phyloP scores from a whole-genome alignment of 352 stramenopile genomes.

The Globisporangium okanoganense region DNA sequence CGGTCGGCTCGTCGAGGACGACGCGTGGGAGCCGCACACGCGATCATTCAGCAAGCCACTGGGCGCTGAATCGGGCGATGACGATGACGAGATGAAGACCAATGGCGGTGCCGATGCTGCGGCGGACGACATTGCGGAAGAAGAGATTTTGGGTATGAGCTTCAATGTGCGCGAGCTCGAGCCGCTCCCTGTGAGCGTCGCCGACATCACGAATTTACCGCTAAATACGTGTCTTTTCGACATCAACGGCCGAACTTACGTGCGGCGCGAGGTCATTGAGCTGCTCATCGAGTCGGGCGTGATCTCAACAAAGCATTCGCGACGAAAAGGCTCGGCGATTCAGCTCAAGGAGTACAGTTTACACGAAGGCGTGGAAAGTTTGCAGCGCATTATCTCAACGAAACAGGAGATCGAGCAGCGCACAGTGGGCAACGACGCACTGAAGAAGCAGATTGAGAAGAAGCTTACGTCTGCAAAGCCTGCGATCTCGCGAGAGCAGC shows the following conservation, averaged over 20 bases:
- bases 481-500: conserved; percentile 42
- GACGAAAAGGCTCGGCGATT: conserved; percentile 72
- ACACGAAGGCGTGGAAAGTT: conserved; percentile 64
- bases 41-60: conserved; percentile 30
- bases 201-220: conserved; percentile 66
- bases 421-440: conserved; percentile 31
- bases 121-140: conserved; percentile 26
- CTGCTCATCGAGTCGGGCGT: conserved; percentile 61
- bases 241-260: conserved; percentile 60
- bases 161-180: conserved; percentile 72
- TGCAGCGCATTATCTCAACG: conserved; percentile 51
- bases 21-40: conserved; percentile 39
- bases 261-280: conserved; percentile 68
- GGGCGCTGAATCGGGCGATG: conserved; percentile 30
- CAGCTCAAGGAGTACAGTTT: conserved; percentile 77
- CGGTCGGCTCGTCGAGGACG: conserved; percentile 33
- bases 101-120: neutral
- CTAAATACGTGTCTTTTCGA: conserved; percentile 82
- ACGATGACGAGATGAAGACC: conserved; percentile 22
- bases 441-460: conserved; percentile 54
- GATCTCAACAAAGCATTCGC: conserved; percentile 61
- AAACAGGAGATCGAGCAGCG: conserved; percentile 46
- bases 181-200: conserved; percentile 50
- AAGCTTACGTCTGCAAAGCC: conserved; percentile 36
- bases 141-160: conserved; percentile 54